phyloP scores from a whole-genome alignment of 192 early-diverging fungal species.

The Podila epicladia region DNA sequence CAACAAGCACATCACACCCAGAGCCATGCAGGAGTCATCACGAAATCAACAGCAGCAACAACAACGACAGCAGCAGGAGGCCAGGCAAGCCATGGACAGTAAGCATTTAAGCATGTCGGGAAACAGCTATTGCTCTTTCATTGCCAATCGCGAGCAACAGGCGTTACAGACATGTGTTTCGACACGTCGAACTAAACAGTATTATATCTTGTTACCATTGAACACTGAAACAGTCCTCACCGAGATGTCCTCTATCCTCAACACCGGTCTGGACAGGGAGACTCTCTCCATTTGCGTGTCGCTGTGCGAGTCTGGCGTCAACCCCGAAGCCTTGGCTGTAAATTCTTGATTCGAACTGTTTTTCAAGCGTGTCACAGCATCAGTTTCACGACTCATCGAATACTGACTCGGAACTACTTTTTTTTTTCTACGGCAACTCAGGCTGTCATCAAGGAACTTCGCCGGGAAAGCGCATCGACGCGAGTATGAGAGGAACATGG shows the following conservation, averaged over 20 bases:
- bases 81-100: conserved; percentile 55
- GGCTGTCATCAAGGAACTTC: conserved; percentile 59
- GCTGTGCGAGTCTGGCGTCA: conserved; percentile 82
- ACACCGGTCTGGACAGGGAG: conserved; percentile 78
- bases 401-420: not conserved
- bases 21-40: conserved; percentile 28
- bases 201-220: not conserved
- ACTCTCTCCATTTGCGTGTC: conserved; percentile 77
- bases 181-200: not conserved
- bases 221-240: conserved; percentile 53
- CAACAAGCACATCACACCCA: not conserved
- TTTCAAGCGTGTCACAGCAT: not conserved
- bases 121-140: not conserved
- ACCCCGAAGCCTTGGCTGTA: conserved; percentile 81
- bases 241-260: conserved; percentile 79
- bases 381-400: too few relatives aligned
- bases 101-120: not conserved
- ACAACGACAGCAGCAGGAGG: conserved; percentile 44
- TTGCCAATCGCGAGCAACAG: not conserved
- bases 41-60: conserved; percentile 33
- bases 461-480: conserved; percentile 44
- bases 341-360: not conserved
- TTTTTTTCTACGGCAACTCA: conserved; percentile 11
- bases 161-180: not conserved
- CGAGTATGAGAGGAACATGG: conserved; percentile 16